Evolutionary conservation across 345 rosid species (phyloP), one percentile per base, ranked within the genome.

Genomic region (Carallia pectinifolia): DNA sequence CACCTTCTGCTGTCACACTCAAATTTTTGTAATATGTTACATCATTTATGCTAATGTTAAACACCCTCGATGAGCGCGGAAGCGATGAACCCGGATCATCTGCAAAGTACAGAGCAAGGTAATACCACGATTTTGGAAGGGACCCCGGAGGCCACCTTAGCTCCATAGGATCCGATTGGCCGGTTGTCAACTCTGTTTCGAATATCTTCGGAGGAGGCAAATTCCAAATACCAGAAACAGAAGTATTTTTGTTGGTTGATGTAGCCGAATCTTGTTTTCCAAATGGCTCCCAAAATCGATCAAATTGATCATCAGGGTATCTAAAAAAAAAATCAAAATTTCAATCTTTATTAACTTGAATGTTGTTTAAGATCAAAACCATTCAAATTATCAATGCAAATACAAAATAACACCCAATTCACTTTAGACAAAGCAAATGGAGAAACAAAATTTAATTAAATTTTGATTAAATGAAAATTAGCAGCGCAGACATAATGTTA

Each of bases 201-300:
- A 92, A 95, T 67, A 90, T 84, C 82, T 83, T 90, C 23, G 72
- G 56, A 37, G 97, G 96, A 6, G 99, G 99, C 3, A 82, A 83
- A 76, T 95, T 95, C 99, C 99, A 95, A 74, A 95, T 86, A 71
- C 97, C 92, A 30, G 90, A 83, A 78, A 89, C 84, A 9, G 88
- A 78, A 4, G 85, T 63, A 23, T 77, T 85, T 36, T 70, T 83
- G 65, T 85, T 88, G 81, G 76, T 78, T 5, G 93, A 77, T 33
- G 61, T 44, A 5, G 78, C 70, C 34, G 73, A 47, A 53, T 58
- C 65, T 19, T 65, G 71, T 44, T 69, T 70, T 37, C 77, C 84
- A 36, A 80, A 86, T 39, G 92, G 90, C 81, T 81, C 90, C 99
- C 99, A 95, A 58, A 77, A 72, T 67, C 97, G 87, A 80, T 89